Percentiles rank a stretch among this genome's conserved stretches.
phyloP scores from a whole-genome alignment of 495 filamentous ascomycete species.

The Aspergillus biplanus region DNA sequence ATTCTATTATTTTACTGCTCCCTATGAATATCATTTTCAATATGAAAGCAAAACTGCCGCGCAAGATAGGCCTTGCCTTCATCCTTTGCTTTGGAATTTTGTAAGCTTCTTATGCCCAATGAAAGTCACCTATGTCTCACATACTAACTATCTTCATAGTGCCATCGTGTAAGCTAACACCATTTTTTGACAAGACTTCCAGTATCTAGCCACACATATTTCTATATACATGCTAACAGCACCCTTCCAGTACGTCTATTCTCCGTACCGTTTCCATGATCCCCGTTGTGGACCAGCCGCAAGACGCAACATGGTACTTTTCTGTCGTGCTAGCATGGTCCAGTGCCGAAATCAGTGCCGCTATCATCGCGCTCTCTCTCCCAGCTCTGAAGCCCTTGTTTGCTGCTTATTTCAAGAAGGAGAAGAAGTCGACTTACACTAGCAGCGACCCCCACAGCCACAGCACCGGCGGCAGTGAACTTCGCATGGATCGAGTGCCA shows the following conservation, averaged over 20 bases:
- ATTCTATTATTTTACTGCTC: slow-evolving; percentile 23
- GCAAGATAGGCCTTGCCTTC: slow-evolving; percentile 17
- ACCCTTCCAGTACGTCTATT: slow-evolving; percentile 21
- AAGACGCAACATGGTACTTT: slow-evolving; percentile 29
- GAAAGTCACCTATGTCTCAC: neutral
- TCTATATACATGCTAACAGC: neutral
- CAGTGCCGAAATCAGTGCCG: slow-evolving; percentile 23
- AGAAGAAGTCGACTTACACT: slow-evolving; percentile 2
- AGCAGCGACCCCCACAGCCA: neutral
- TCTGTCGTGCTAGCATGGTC: slow-evolving; percentile 30
- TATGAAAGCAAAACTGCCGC: slow-evolving; percentile 20
- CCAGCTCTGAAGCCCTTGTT: slow-evolving; percentile 21
- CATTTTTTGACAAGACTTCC: neutral
- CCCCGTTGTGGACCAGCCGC: slow-evolving; percentile 13
- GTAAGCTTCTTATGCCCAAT: slow-evolving; percentile 12
- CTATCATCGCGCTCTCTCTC: slow-evolving; percentile 28
- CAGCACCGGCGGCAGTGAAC: neutral
- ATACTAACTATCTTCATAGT: slow-evolving; percentile 1
- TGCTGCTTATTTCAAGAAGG: neutral
- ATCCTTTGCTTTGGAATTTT: slow-evolving; percentile 29
- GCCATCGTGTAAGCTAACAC: slow-evolving; percentile 10
- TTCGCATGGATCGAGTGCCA: neutral
- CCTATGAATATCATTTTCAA: slow-evolving; percentile 24
- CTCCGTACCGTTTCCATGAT: slow-evolving; percentile 29
- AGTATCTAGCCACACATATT: neutral